phyloP scores from a whole-genome alignment of 768 basidiomycete species.

The Chiua virens region DNA sequence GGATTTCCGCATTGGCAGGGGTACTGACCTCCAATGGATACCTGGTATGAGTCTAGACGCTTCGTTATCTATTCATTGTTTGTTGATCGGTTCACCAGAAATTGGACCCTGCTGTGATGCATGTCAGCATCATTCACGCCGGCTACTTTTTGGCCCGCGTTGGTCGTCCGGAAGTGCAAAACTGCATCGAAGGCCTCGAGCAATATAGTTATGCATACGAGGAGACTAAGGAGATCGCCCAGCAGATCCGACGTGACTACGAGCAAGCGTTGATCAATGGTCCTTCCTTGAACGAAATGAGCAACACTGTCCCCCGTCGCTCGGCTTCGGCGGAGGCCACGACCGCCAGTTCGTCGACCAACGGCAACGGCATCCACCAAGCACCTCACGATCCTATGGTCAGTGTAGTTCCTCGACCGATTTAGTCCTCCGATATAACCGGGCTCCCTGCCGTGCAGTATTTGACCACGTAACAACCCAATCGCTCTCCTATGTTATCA shows the following conservation, averaged over 20 bases:
- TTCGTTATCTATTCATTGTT: conserved; percentile 3
- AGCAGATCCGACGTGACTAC: conserved; percentile 56
- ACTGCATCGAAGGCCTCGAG: conserved; percentile 81
- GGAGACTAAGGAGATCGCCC: conserved; percentile 77
- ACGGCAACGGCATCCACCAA: conserved; percentile 15
- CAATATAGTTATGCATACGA: conserved; percentile 90
- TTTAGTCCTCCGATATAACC: conserved; percentile 11
- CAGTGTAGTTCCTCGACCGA: background rate
- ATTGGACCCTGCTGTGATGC: conserved; percentile 87
- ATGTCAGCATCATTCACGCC: conserved; percentile 81
- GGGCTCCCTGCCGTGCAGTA: conserved; percentile 14
- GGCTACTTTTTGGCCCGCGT: conserved; percentile 78
- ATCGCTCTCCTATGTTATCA: conserved; percentile 20
- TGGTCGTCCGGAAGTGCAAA: conserved; percentile 79
- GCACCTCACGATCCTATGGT: conserved; percentile 23
- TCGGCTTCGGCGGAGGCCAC: conserved; percentile 16
- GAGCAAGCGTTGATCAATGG: conserved; percentile 41
- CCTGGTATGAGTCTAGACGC: conserved; percentile 49
- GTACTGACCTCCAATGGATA: conserved; percentile 89
- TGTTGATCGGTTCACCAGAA: conserved; percentile 40
- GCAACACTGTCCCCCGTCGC: conserved; percentile 31
- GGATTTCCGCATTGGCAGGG: conserved; percentile 85
- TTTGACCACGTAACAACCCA: conserved; percentile 22
- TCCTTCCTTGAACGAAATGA: conserved; percentile 42
- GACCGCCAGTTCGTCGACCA: conserved; percentile 10